phyloP scores from a whole-genome alignment of 192 early-diverging fungal genomes.

The Coemansia sp. region DNA sequence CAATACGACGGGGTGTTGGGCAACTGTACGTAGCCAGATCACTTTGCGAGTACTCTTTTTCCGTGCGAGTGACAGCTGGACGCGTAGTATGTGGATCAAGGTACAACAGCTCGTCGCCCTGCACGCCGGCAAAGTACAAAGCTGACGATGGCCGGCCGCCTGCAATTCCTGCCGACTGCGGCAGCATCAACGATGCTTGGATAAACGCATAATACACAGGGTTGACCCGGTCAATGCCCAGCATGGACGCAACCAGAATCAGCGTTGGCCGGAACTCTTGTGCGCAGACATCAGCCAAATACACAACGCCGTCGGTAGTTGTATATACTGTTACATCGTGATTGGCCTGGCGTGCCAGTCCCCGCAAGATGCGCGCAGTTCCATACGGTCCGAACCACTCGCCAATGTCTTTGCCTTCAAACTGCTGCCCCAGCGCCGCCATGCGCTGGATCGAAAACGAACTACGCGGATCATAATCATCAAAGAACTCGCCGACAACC shows the following conservation, averaged over 20 bases:
- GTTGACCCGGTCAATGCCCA: conserved; percentile 90
- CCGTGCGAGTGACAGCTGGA: conserved; percentile 48
- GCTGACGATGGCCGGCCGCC: conserved; percentile 96
- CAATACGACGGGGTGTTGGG: conserved; percentile 67
- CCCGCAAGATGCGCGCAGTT: conserved; percentile 25
- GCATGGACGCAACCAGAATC: conserved; percentile 81
- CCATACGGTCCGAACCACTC: conserved; percentile 96
- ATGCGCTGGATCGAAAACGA: conserved; percentile 94
- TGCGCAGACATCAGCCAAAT: conserved; percentile 53
- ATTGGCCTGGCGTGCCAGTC: conserved; percentile 15
- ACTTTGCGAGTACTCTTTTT: conserved; percentile 31
- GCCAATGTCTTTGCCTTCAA: conserved; percentile 84
- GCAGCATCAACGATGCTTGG: conserved; percentile 72
- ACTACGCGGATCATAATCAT: conserved; percentile 65
- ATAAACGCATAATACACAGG: conserved; percentile 73
- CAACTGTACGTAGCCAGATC: conserved; percentile 86
- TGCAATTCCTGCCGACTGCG: conserved; percentile 86
- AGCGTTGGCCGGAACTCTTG: conserved; percentile 65
- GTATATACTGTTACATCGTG: conserved; percentile 68
- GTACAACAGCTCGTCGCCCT: conserved; percentile 78
- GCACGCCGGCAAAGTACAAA: conserved; percentile 86
- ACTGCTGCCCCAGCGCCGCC: conserved; percentile 76
- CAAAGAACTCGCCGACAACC: conserved; percentile 80
- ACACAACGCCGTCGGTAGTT: conserved; percentile 80
- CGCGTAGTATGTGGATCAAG: conserved; percentile 91